Base-by-base conservation (phyloP, 2,329 filamentous ascomycete genomes). In the Mariannaea elegans region DNA sequence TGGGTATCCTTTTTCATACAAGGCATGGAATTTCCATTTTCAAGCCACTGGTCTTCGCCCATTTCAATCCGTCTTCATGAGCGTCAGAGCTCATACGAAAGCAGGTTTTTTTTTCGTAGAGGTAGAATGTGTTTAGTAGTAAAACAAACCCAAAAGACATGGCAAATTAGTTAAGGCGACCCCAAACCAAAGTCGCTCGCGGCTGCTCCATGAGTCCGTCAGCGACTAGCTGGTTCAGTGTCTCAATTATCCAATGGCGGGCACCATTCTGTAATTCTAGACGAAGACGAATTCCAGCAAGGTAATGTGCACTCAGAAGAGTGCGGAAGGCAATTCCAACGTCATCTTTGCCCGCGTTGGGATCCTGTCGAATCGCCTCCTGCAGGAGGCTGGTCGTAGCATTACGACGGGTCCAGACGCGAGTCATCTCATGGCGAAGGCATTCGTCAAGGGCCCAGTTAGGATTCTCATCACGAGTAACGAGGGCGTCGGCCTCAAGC, bases 361-460 rank as follows among this genome's bases (percentile, higher is more conserved):
- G 24, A 18, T 44, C 21, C 13, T 24, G 19, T 2, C 9, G 31
- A 2, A 36, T 13, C 12, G 38, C 23, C 32, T 50, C 51, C 5
- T 29, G 42, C 9, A 61, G 48, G 9, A 38, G 42, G 21, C 58
- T 49, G 48, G 8, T 16, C 9, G n/a, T 36, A 14, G 39, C 42
- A 52, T 32, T 16, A 16, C 58, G 58, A 21, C 53, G 58, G 18
- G 47, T 42, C 58, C 58, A 61, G 10, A 47, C 34, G 21, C 58
- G 58, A 12, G 12, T 16, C 4, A 57, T 16, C 8, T 61, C 58
- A 36, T 53, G 42, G 16, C 42, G 42, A 19, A 61, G 53, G n/a
- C 58, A 61, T n/a, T 57, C 47, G 16, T 57, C 58, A 5, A 61
- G 29, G 10, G 48, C 16, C 52, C 34, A 56, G 5, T 19, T 12